A percentile compares a stretch with the other conserved stretches of the same genome.
These are phyloP conservation scores for Aspergillus saccharolyticus DNA, from an alignment of 495 filamentous ascomycete species.

Conservation along the genomic window DNA sequence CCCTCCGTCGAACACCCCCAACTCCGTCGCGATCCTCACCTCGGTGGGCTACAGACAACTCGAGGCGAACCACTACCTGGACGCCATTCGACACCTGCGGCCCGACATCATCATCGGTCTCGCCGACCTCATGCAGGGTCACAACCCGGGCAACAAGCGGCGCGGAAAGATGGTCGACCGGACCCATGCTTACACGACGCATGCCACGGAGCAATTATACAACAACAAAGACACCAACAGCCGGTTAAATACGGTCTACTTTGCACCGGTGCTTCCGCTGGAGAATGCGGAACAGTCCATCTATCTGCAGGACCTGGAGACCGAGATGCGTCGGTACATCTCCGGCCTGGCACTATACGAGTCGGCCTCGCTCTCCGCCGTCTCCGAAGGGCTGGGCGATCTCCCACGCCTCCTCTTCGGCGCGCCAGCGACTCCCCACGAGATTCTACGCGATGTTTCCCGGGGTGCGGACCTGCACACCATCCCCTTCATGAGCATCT, in stretches of 20 bases:
- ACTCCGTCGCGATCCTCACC: conserved; percentile 71
- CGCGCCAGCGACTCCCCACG: conserved; percentile 62
- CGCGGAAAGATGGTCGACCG: conserved; percentile 79
- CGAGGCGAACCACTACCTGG: conserved; percentile 59
- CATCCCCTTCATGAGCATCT: conserved; percentile 62
- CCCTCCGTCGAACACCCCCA: conserved; percentile 67
- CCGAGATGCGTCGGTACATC: conserved; percentile 49
- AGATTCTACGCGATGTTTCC: conserved; percentile 64
- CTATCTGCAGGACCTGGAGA: conserved; percentile 64
- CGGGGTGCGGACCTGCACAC: conserved; percentile 78
- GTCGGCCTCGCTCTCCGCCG: conserved; percentile 57
- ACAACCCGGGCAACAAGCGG: conserved; percentile 59
- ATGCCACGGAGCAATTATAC: conserved; percentile 50
- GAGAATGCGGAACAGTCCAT: conserved; percentile 66
- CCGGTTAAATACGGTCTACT: conserved; percentile 47
- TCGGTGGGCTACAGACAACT: conserved; percentile 75
- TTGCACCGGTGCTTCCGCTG: conserved; percentile 78
- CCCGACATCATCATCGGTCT: conserved; percentile 81
- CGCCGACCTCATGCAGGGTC: conserved; percentile 64
- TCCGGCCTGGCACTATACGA: conserved; percentile 82
- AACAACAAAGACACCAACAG: conserved; percentile 29
- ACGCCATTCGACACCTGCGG: conserved; percentile 53
- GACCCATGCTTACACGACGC: conserved; percentile 64
- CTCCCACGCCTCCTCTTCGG: conserved; percentile 72
- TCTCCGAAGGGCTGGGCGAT: conserved; percentile 50